Conservation (phyloP, 2,329 filamentous ascomycete genomes). For the Phoma sp. region DNA sequence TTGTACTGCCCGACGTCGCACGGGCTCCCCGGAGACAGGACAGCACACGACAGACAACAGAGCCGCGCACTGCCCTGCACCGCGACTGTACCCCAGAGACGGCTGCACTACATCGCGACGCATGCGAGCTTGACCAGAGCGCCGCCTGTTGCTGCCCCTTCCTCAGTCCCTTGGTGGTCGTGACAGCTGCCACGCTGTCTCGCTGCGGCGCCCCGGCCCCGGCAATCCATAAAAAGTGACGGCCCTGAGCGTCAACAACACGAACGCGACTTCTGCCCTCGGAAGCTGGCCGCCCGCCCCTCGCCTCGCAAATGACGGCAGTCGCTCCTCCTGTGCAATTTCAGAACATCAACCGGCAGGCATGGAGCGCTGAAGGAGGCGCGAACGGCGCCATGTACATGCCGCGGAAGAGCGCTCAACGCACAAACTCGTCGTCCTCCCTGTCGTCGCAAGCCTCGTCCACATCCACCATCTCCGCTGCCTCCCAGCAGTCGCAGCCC, state of each 20-base stretch:
- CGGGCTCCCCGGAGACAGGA: slow-evolving; percentile 33
- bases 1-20: slow-evolving; percentile 36
- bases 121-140: slow-evolving; percentile 35
- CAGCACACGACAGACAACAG: slow-evolving; percentile 42
- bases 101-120: slow-evolving; percentile 23
- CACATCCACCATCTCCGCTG: slow-evolving; percentile 68
- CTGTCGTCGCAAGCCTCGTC: slow-evolving; percentile 69
- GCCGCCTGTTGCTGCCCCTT: slow-evolving; percentile 19
- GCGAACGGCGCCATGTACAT: slow-evolving; percentile 78
- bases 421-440: slow-evolving; percentile 90
- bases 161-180: slow-evolving; percentile 24
- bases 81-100: slow-evolving; percentile 7
- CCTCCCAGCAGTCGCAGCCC: slow-evolving; percentile 64
- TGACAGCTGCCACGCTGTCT: slow-evolving; percentile 35
- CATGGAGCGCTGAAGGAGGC: slow-evolving; percentile 66
- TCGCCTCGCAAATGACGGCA: slow-evolving; percentile 63
- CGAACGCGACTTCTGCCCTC: slow-evolving; percentile 18
- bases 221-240: slow-evolving; percentile 36
- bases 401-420: slow-evolving; percentile 82
- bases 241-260: slow-evolving; percentile 23
- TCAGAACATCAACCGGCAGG: slow-evolving; percentile 64
- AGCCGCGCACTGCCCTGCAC: slow-evolving; percentile 21
- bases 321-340: slow-evolving; percentile 69
- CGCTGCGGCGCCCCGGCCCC: slow-evolving; percentile 36
- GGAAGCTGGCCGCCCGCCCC: slow-evolving; percentile 27